Percentiles rank a stretch among this genome's conserved stretches.
Conservation (phyloP, 2,329 filamentous ascomycete species). For the Verticillium tricorpus region DNA sequence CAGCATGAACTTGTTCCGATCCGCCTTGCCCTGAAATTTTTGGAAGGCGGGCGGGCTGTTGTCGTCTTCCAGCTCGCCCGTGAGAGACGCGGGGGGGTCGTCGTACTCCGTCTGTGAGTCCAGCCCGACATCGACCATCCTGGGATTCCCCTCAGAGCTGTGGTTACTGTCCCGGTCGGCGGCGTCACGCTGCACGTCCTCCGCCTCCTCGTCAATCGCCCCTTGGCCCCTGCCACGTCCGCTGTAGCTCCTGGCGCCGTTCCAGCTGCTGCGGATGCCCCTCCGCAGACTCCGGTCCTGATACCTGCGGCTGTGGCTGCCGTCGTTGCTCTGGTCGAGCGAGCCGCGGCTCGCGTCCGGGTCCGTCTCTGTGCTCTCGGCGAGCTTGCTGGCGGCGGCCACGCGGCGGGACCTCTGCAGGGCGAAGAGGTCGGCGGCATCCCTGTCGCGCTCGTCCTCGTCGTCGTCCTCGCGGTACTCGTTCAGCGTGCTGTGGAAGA, state of each 20-base stretch:
- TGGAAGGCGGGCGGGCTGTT: slow-evolving; percentile 59
- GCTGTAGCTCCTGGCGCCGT: slow-evolving; percentile 43
- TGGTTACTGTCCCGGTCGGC: slow-evolving; percentile 23
- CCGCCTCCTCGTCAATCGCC: slow-evolving; percentile 34
- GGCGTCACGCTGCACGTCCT: slow-evolving; percentile 33
- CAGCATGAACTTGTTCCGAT: slow-evolving; percentile 33
- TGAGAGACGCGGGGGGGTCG: slow-evolving; percentile 57
- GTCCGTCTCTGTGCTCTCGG: slow-evolving; percentile 81
- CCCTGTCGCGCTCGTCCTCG: slow-evolving; percentile 81
- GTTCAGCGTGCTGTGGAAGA: slow-evolving; percentile 91
- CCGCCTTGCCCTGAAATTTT: slow-evolving; percentile 42
- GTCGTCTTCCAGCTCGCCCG: slow-evolving; percentile 36
- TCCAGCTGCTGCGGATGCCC: slow-evolving; percentile 63
- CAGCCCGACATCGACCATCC: slow-evolving; percentile 84
- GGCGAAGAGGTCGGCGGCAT: slow-evolving; percentile 91
- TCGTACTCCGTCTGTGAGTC: slow-evolving; percentile 60
- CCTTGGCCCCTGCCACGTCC: slow-evolving; percentile 17
- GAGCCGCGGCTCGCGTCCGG: slow-evolving; percentile 59
- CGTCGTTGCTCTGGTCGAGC: slow-evolving; percentile 49
- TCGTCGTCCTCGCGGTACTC: slow-evolving; percentile 92
- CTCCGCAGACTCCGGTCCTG: slow-evolving; percentile 42
- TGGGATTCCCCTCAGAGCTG: slow-evolving; percentile 43
- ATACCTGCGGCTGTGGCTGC: slow-evolving; percentile 27
- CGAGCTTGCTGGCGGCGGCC: slow-evolving; percentile 77
- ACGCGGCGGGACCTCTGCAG: slow-evolving; percentile 85